Base-by-base conservation (phyloP, 495 filamentous ascomycete species). In the Xylona heveae region DNA sequence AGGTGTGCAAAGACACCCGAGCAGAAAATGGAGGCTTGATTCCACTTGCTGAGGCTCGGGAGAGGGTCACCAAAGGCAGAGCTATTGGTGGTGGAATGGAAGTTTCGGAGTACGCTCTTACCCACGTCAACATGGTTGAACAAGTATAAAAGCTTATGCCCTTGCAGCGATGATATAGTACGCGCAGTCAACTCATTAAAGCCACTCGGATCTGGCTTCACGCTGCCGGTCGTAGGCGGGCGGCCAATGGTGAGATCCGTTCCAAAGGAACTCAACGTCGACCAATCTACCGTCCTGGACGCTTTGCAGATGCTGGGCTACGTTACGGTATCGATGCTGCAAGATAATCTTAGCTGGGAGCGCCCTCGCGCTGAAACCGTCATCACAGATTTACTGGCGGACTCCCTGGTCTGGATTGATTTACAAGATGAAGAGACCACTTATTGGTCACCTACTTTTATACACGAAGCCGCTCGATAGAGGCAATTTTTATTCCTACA, bases 351-450 rank as follows among this genome's bases (percentile, higher is more conserved):
- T 12, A 61, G 58, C 6, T 99, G 88, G 88, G 72, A 82, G 40
- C 58, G 72, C 18, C 74, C 81, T 24, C 64, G 88, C 39, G 78
- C 84, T 13, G 67, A 78, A 45, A 93, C 90, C 0, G 83, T 83
- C 3, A 59, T 95, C 15, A 78, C 92, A 21, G 88, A 99, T 51
- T 51, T 99, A 15, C 51, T 94, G n/a, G 71, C 72, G 4, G 85
- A 92, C 45, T 78, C 78, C 16, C 64, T 99, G 50, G 76, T 95
- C 12, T 99, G 88, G 88, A 67, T 95, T 5, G 88, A 99, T 53
- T 64, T 61, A 30, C 84, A 95, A 51, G 71, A 67, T 12, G 59
- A 63, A 5, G 84, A 95, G 55, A 81, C 71, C 44, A 88, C 95
- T 53, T 99, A 92, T 46, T 99, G 88, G 90, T 83, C 77, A 32